Percentiles rank a stretch among this genome's conserved stretches.
phyloP scores from a whole-genome alignment of 371 early-diverging fungal genomes.

The Mortierella sp. region DNA sequence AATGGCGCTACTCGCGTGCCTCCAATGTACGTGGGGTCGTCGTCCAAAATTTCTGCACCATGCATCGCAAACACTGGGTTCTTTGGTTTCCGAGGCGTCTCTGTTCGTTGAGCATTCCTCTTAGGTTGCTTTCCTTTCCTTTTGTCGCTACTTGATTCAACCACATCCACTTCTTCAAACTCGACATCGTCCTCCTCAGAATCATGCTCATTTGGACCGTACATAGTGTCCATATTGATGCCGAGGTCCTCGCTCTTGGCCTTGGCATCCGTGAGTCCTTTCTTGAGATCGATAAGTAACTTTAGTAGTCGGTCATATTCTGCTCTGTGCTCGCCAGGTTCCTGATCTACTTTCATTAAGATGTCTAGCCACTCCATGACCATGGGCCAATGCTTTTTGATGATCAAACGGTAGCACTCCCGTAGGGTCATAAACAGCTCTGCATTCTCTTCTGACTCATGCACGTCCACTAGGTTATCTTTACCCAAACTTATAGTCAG shows the following conservation, averaged over 20 bases:
- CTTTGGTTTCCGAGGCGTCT: conserved; percentile 1
- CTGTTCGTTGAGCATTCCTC: background rate
- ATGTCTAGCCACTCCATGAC: conserved; percentile 64
- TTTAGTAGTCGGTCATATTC: conserved; percentile 55
- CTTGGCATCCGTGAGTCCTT: conserved; percentile 52
- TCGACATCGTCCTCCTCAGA: conserved; percentile 68
- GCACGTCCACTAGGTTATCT: conserved; percentile 60
- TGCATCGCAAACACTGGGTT: conserved; percentile 49
- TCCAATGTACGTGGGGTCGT: conserved; percentile 48
- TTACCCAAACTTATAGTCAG: conserved; percentile 68
- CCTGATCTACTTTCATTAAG: conserved; percentile 60
- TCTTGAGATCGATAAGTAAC: conserved; percentile 57
- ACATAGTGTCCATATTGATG: conserved; percentile 57
- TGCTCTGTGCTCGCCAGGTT: conserved; percentile 16
- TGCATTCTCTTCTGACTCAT: conserved; percentile 68
- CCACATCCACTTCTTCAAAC: conserved; percentile 68
- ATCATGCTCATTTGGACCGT: conserved; percentile 51
- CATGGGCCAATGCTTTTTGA: conserved; percentile 59
- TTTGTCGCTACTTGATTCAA: conserved; percentile 7
- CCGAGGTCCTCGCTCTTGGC: conserved; percentile 67
- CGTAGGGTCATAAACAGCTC: conserved; percentile 71
- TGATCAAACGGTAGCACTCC: conserved; percentile 64
- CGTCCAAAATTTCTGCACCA: conserved; percentile 34
- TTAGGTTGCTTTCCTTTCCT: conserved; percentile 37
- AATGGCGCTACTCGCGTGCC: conserved; percentile 14